These are phyloP conservation scores for Capsella bursapastoris DNA, from an alignment of 345 rosid species.

Conservation along the genomic window DNA sequence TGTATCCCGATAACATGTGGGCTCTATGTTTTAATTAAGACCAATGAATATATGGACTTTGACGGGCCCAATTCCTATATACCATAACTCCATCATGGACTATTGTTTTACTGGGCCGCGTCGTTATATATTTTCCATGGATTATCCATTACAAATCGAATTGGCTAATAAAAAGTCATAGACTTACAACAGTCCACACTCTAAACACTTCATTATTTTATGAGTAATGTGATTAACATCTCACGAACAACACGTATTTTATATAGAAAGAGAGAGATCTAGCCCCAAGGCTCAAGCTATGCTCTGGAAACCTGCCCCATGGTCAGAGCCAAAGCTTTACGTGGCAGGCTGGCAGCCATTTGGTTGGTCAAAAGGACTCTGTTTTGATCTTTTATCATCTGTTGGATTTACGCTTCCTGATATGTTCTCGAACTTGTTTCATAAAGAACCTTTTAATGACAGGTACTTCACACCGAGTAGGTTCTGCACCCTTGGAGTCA, in stretches of 20 bases:
- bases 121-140: too few species aligned
- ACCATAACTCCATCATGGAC: background rate
- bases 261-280: conserved; percentile 2
- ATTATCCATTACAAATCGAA: too few species aligned
- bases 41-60: background rate
- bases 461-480: conserved; percentile 32
- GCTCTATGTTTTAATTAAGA: background rate
- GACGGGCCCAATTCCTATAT: background rate
- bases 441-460: conserved; percentile 36
- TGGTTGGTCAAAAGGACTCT: background rate
- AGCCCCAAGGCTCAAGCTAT: conserved; percentile 14
- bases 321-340: background rate
- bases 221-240: background rate
- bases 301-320: conserved; percentile 26
- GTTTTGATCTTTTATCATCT: conserved; percentile 20
- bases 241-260: background rate
- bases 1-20: background rate
- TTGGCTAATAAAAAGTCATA: too few species aligned
- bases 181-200: too few species aligned
- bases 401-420: conserved; percentile 28
- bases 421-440: conserved; percentile 34
- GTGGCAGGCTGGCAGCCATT: conserved; percentile 9
- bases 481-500: conserved; percentile 2
- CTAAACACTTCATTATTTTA: background rate
- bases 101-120: too few species aligned